A percentile compares a stretch with the other conserved stretches of the same genome.
These are phyloP conservation scores for Ambrosia trifida DNA, from an alignment of 129 eudicot species.

Conservation along the genomic window DNA sequence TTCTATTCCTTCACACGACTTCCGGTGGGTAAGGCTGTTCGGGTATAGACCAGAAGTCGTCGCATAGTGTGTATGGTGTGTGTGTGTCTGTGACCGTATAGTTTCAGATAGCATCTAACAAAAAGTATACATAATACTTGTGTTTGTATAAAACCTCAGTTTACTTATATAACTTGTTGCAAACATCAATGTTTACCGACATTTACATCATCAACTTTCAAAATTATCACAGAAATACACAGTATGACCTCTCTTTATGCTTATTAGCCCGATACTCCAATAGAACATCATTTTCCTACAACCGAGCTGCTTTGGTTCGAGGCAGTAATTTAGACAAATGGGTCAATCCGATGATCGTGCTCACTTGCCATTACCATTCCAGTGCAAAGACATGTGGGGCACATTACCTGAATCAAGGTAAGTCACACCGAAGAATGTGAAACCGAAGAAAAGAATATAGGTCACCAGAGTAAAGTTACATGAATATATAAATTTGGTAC, in stretches of 20 bases:
- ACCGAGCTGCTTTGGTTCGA: not conserved
- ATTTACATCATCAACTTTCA: not conserved
- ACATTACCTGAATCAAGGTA: conserved; percentile 67
- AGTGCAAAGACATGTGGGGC: conserved; percentile 98
- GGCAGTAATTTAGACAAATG: conserved; percentile 51
- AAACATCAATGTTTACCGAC: not conserved
- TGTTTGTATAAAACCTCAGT: not conserved
- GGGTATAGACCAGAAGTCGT: no score
- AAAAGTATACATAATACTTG: no score
- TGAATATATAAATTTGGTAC: conserved; percentile 31
- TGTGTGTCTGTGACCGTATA: no score
- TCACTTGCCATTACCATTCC: conserved; percentile 99
- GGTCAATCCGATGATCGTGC: conserved; percentile 87
- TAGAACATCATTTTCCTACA: conserved; percentile 9
- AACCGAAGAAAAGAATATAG: not conserved
- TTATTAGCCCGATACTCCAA: not conserved
- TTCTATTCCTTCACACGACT: no score
- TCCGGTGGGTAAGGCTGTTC: no score
- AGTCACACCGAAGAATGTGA: not conserved
- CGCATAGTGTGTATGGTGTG: no score
- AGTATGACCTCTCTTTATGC: conserved; percentile 14
- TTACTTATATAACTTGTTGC: not conserved
- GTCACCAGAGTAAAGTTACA: not conserved
- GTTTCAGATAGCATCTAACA: no score
- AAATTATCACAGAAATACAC: not conserved